Percentiles rank a stretch among this genome's conserved stretches.
Conservation (phyloP, 768 basidiomycete species). For the Mycena epipterygia region DNA sequence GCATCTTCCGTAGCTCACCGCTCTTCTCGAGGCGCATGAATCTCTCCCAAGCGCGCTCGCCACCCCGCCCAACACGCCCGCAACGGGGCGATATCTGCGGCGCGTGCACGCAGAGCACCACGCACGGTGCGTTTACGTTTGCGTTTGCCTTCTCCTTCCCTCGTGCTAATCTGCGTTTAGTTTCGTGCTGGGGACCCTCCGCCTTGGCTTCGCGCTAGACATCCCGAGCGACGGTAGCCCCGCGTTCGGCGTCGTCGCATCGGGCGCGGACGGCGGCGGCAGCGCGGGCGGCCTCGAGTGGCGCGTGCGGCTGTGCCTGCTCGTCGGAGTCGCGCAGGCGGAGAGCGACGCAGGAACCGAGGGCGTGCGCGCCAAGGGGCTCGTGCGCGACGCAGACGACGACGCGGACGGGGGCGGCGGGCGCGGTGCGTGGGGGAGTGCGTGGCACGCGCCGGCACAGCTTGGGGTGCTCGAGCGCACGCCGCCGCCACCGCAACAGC, state of each 20-base stretch:
- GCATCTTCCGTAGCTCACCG: constrained; percentile 79
- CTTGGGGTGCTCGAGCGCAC: constrained; percentile 60
- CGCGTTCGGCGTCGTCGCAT: constrained; percentile 78
- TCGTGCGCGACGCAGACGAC: constrained; percentile 69
- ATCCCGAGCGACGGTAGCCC: constrained; percentile 95
- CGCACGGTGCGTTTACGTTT: constrained; percentile 59
- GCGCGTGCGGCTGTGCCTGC: constrained; percentile 87
- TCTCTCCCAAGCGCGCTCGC: constrained; percentile 75
- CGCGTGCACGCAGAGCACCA: constrained; percentile 91
- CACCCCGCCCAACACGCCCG: constrained; percentile 51
- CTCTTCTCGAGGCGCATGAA: constrained; percentile 92
- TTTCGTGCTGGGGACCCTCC: constrained; percentile 77
- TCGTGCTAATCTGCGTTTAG: not conserved
- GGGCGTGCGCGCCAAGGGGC: constrained; percentile 65
- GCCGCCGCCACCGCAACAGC: constrained; percentile 36
- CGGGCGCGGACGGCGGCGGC: too few relatives aligned
- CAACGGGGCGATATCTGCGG: constrained; percentile 63
- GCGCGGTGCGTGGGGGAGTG: constrained; percentile 79
- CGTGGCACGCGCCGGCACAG: constrained; percentile 69
- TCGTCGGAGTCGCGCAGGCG: constrained; percentile 80
- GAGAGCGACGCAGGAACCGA: constrained; percentile 61
- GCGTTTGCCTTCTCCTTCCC: not conserved
- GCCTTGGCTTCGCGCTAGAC: constrained; percentile 90
- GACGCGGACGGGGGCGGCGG: too few relatives aligned
- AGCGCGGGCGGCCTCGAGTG: constrained; percentile 86